phyloP scores from a whole-genome alignment of 208 protist genomes.

The Borovskyia barvae region DNA sequence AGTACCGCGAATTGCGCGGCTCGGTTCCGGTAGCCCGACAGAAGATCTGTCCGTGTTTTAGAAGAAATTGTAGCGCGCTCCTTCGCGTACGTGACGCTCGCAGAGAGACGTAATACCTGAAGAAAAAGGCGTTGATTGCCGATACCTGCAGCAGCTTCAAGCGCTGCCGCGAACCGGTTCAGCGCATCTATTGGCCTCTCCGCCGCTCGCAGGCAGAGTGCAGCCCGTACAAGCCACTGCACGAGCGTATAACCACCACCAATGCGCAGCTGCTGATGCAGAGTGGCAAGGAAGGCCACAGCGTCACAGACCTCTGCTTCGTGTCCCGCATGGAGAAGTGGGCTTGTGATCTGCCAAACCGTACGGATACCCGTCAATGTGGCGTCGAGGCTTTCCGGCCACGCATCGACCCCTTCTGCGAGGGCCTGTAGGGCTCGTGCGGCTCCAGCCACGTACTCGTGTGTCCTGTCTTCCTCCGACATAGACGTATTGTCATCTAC shows the following conservation, averaged over 20 bases:
- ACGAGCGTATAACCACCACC: constrained; percentile 61
- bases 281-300: constrained; percentile 49
- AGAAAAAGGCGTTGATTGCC: constrained; percentile 68
- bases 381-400: constrained; percentile 48
- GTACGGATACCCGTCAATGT: constrained; percentile 49
- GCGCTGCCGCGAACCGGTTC: constrained; percentile 31
- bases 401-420: constrained; percentile 61
- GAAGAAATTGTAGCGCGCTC: constrained; percentile 5
- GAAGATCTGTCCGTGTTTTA: constrained; percentile 24
- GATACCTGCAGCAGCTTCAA: constrained; percentile 45
- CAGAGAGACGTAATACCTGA: constrained; percentile 61
- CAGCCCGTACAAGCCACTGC: constrained; percentile 74
- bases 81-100: constrained; percentile 11
- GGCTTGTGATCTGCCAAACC: constrained; percentile 55
- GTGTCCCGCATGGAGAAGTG: constrained; percentile 45
- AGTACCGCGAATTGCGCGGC: constrained; percentile 30
- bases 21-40: constrained; percentile 15
- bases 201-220: constrained; percentile 51
- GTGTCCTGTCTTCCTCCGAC: constrained; percentile 36
- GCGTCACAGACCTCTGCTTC: constrained; percentile 58
- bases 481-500: constrained; percentile 22
- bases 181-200: constrained; percentile 50
- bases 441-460: constrained; percentile 42
- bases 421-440: constrained; percentile 57
- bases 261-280: constrained; percentile 73